Base-by-base conservation (phyloP, 257 asterid species). In the Scutellaria barbata region DNA sequence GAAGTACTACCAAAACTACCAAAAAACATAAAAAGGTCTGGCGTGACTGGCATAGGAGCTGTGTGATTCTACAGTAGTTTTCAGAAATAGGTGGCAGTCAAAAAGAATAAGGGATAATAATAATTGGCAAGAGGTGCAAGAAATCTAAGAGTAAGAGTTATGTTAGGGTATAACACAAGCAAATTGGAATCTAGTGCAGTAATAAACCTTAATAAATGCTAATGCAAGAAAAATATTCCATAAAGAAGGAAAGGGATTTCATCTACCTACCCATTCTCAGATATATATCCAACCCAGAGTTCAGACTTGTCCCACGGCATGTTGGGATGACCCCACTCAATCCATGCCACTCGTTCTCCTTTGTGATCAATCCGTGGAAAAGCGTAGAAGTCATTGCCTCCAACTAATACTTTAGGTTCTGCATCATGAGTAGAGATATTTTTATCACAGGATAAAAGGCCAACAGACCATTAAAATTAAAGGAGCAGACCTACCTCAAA, bases 241-340 rank as follows among this genome's bases (percentile, higher is more conserved):
- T 11, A 20, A 53, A 43, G 59, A 22, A 9, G 12, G 59, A 41
- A 53, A 11, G 12, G 10, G 6, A 11, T 10, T 41, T 25, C 18
- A 56, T 53, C 46, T 40, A 61, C 87, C 12, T 71, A 94, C 99
- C 99, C 99, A 73, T 86, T 82, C 54, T 85, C 92, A 79, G 90
- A 87, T 64, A 91, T 73, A 76, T 88, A 85, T 77, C 97, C 99
- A 78, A 94, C 99, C 97, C 99, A 94, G 74, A 94, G 96, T 81
- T 89, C 89, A 59, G 99, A 94, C 85, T 83, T 89, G 76, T 94
- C 99, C 99, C 99, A 91, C 52, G 96, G 97, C 97, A 94, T 91
- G 85, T 91, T 88, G 63, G 99, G 99, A 81, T 94, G 99, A 63
- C 85, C 74, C 99, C 99, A 94, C 79, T 94, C 90, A 47, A 94